phyloP scores from a whole-genome alignment of 208 protist genomes.

The Trypanosoma cruzi region DNA sequence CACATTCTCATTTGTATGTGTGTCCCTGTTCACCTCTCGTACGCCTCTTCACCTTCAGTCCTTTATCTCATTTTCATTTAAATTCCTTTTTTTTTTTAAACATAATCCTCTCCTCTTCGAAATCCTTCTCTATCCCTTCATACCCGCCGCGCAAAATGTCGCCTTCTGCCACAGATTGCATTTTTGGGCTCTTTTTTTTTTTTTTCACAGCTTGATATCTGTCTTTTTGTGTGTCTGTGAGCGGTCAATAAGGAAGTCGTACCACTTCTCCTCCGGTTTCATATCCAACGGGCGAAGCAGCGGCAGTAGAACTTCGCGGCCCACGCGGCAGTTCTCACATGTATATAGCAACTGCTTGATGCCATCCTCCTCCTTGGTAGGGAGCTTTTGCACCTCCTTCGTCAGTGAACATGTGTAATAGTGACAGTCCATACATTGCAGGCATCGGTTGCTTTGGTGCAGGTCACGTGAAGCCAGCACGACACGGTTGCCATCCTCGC shows the following conservation, averaged over 20 bases:
- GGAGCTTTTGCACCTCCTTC: constrained; percentile 80
- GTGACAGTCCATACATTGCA: constrained; percentile 87
- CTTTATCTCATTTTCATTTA: not conserved
- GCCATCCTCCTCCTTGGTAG: constrained; percentile 80
- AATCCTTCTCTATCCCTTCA: no score
- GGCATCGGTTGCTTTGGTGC: constrained; percentile 78
- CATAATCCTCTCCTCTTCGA: no score
- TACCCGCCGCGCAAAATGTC: no score
- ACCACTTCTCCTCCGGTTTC: constrained; percentile 77
- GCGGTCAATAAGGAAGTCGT: constrained; percentile 76
- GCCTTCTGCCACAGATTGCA: not conserved
- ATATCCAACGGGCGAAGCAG: constrained; percentile 71
- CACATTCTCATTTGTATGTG: not conserved
- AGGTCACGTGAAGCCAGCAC: constrained; percentile 76
- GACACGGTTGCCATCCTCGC: constrained; percentile 45
- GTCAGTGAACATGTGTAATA: constrained; percentile 82
- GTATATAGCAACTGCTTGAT: constrained; percentile 78
- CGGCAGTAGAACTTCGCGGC: constrained; percentile 75
- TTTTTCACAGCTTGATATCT: constrained; percentile 49
- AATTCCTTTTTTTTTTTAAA: not conserved
- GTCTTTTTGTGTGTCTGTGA: constrained; percentile 58
- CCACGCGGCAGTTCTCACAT: constrained; percentile 80
- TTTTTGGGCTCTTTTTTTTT: not conserved
- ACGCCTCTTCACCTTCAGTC: not conserved
- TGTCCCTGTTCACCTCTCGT: not conserved